Base-by-base conservation (phyloP, 495 filamentous ascomycete species). In the Hapsidospora chrysogenum region DNA sequence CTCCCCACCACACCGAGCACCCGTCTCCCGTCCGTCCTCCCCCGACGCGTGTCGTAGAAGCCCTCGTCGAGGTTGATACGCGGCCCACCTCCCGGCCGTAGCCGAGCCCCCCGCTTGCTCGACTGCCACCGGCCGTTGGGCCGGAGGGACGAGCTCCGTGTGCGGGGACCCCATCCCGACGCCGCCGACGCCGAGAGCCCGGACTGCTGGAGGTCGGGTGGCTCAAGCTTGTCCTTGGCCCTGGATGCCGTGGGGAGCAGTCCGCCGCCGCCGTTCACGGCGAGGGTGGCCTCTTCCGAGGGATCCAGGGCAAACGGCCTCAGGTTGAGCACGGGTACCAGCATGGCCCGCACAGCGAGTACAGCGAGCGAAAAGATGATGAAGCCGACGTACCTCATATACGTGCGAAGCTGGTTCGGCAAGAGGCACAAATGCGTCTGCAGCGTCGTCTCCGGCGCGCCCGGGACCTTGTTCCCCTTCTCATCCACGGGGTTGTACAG, bases 351-450 rank as follows among this genome's bases (percentile, higher is more conserved):
- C 16, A 71, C 46, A 27, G 72, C 44, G 15, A 93, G 68, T 8
- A 71, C 17, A 18, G 63, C 33, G 3, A 89, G 32, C 6, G 69
- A 82, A 8, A 83, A 11, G 5, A 60, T 57, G 1, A 78, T 56
- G 17, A 86, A 56, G 8, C 60, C 51, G 32, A 56, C 68, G 49
- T 99, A 99, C 38, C 68, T 66, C 29, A 85, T 70, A 57, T 85
- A 92, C 30, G 85, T 84, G 7, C 62, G 61, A 2, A 93, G 63
- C 46, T 95, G 85, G 50, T 84, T 80, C 1, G 92, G 92, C 4
- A 99, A 69, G 2, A 96, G 64, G 48, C 89, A 99, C 9, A 96
- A 74, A 45, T 92, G 82, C 2, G 76, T 85, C 51, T 96, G 81
- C 2, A 92, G 49, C 2, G 85, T 96, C 1, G 60, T 43, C 40